Conservation (phyloP, 176 grass and related monocot genomes). For the Eleusine coracana region DNA sequence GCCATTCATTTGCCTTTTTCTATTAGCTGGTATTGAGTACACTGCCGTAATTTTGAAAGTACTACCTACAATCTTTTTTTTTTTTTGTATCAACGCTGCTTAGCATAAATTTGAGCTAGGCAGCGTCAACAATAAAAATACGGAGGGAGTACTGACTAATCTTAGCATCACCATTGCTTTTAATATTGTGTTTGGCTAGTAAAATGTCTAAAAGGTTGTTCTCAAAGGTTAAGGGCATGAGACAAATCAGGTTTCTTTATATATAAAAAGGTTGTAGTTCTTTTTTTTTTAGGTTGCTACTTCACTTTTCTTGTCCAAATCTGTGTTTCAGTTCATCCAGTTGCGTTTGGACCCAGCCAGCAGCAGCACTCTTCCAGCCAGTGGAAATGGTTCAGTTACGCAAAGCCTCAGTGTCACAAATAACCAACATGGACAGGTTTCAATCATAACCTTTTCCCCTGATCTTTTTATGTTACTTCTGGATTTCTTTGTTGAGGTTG, state of each 20-base stretch:
- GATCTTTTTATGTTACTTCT: not conserved
- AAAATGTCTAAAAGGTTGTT: conserved; percentile 13
- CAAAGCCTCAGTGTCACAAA: conserved; percentile 88
- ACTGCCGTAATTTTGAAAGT: not conserved
- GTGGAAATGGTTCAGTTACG: conserved; percentile 70
- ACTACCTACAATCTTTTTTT: not conserved
- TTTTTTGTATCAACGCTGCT: no score
- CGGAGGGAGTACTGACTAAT: no score
- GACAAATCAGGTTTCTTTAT: not conserved
- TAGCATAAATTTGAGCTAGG: no score
- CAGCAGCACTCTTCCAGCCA: conserved; percentile 66
- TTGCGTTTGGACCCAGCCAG: conserved; percentile 85
- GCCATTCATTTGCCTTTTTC: conserved; percentile 15
- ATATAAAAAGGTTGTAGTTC: not conserved
- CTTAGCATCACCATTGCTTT: not conserved
- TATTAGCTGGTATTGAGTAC: conserved; percentile 1
- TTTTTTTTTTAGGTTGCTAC: not conserved
- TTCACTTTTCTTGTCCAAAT: conserved; percentile 37
- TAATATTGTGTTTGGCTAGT: not conserved
- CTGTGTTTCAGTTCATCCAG: conserved; percentile 80
- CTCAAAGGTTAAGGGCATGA: not conserved
- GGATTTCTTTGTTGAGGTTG: conserved; percentile 8
- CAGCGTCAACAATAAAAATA: no score
- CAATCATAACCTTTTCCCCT: not conserved
- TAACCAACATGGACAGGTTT: conserved; percentile 88